phyloP scores from a whole-genome alignment of 1,284 basidiomycete genomes.

The Trichosporon asahii region DNA sequence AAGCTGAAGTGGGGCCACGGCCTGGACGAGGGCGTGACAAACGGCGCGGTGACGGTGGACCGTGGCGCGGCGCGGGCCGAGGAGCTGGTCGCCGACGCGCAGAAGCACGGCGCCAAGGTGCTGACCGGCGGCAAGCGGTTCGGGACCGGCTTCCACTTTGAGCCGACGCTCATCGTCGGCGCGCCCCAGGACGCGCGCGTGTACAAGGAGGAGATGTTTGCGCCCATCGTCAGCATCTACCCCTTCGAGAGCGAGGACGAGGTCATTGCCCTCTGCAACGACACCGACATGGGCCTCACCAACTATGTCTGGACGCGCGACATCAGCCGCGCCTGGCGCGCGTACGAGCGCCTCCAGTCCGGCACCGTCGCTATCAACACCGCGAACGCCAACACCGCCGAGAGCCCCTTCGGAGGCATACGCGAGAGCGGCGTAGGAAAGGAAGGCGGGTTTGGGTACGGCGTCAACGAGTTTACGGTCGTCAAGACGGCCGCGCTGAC shows the following conservation, averaged over 20 bases:
- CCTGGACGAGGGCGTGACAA: slow-evolving; percentile 65
- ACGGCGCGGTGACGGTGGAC: slow-evolving; percentile 82
- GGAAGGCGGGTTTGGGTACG: slow-evolving; percentile 28
- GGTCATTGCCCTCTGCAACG: slow-evolving; percentile 76
- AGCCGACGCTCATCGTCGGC: slow-evolving; percentile 78
- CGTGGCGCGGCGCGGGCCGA: slow-evolving; percentile 78
- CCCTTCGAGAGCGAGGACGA: slow-evolving; percentile 90
- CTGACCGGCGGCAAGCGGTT: slow-evolving; percentile 72
- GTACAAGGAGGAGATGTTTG: slow-evolving; percentile 77
- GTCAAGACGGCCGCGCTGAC: slow-evolving; percentile 23
- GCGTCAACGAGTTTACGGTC: slow-evolving; percentile 25
- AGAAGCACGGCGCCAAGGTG: slow-evolving; percentile 73
- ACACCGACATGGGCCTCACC: slow-evolving; percentile 76
- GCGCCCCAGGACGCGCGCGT: slow-evolving; percentile 65
- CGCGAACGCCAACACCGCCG: slow-evolving; percentile 69
- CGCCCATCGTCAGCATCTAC: slow-evolving; percentile 58
- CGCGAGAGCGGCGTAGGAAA: slow-evolving; percentile 33
- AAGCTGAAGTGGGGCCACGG: slow-evolving; percentile 85
- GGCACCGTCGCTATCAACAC: slow-evolving; percentile 79
- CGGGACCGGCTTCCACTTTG: slow-evolving; percentile 61
- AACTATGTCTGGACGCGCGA: slow-evolving; percentile 88
- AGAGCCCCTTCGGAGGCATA: slow-evolving; percentile 81
- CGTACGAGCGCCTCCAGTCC: slow-evolving; percentile 87
- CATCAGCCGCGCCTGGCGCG: slow-evolving; percentile 80
- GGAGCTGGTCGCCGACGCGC: slow-evolving; percentile 75